Base-by-base conservation (phyloP, 2,329 filamentous ascomycete species). In the Penicillium verrucosum region DNA sequence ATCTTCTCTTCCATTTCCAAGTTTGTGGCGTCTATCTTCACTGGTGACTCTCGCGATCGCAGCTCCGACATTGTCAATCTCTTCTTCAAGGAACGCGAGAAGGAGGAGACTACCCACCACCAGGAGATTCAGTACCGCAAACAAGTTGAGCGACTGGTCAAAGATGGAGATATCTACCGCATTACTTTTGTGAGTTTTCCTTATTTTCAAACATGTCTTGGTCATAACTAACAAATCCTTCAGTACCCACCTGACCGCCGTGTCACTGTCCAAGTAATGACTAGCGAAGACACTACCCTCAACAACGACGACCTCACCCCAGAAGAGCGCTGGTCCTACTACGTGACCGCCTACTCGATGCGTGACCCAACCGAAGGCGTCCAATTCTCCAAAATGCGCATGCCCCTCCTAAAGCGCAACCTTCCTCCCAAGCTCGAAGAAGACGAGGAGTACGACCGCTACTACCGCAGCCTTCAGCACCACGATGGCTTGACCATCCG, bases 91-190 rank as follows among this genome's bases (percentile, higher is more conserved):
- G 91, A 91, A 71, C 87, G 93, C 5, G 84, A 89, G 51, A 88
- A 86, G 70, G 89, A 93, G 18, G 89, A 92, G 69, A 96, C 91
- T 0, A 96, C 92, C 48, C 93, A 92, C 66, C 88, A 94, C 73
- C 87, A 88, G 30, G 93, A 97, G 78, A 90, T 96, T 58, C 90
- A 89, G 68, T 91, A 93, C 59, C 86, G 93, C 59, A 96, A 95
- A 75, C 90, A 91, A 70, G 92, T 94, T 1, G 92, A 97, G 75
- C 94, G 94, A 75, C 87, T 91, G 69, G 86, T 94, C 64, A 96
- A 95, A 78, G 93, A 97, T 62, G 89, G 89, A 16, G 93, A 97
- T 68, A 85, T 96, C 61, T 97, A 96, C 74, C 86, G 91, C 48
- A 87, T 97, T 63, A 87, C 88, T 70, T 97, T 89, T 81, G 93